Base-by-base conservation (phyloP, 805 yeast species). In the Jamesozyma spencerorum region DNA sequence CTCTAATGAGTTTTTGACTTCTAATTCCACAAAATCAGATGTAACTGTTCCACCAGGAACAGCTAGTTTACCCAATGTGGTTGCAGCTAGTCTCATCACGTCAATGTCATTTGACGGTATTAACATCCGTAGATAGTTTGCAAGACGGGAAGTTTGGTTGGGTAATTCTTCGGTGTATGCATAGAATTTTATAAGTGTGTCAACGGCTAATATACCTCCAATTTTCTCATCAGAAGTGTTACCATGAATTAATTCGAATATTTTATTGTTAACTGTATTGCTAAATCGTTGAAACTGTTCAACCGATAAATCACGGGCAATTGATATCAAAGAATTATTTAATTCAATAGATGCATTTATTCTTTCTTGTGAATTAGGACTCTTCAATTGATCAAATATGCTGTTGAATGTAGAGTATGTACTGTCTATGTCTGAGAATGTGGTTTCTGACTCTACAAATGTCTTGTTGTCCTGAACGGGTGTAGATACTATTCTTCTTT, bases 161-260 rank as follows among this genome's bases (percentile, higher is more conserved):
- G 94, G 85, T 47, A 81, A 74, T 51, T 87, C 96, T 50, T 83
- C 90, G 17, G 77, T 77, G 15, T 85, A 86, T 8, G 85, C 79
- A 47, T 86, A 88, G 53, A 85, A 79, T 43, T 84, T 92, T 39
- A 90, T 84, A 45, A 90, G 71, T 2, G 92, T 79, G 60, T 85
- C 92, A 42, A 90, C 82, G 11, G 97, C 97, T 18, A 86, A 74
- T 26, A 90, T 81, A 33, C 96, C 97, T 15, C 97, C 97, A 29
- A 88, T 69, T 47, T 85, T 79, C 47, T 83, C 87, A 22, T 71
- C 61, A 5, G 79, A 63, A 48, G 83, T 90, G 7, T 78, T 70
- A 4, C 88, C 78, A 51, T 85, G 86, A 37, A 86, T 77, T 39
- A 87, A 69, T 55, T 85, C 95, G 58, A 86, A 87, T 15, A 92